Evolutionary conservation across 2,329 filamentous ascomycete genomes (phyloP), one percentile per base, ranked within the genome.

Genomic region (Fusarium sp.): DNA sequence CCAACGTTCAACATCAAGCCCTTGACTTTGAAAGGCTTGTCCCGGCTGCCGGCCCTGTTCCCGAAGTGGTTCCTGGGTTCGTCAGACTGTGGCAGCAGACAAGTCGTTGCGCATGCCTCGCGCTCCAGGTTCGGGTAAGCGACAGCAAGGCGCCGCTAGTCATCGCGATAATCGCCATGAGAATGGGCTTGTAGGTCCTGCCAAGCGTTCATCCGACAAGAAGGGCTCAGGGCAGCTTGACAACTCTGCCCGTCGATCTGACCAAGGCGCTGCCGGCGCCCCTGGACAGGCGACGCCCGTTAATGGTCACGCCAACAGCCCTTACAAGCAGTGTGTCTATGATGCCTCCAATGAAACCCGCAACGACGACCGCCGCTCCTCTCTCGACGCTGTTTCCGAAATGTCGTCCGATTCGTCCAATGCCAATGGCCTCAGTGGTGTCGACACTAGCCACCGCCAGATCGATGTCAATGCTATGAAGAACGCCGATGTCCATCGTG

Each of bases 121-220:
- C 77, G 83, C 81, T 76, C 81, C 85, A 74, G 82, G 80, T 78
- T 83, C 83, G 78, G 78, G 82, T 78, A 88, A 88, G 84, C 85
- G 86, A 87, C 85, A 87, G 79, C 83, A 84, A 82, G 84, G 83
- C 81, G 83, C 83, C 77, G 80, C 80, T 70, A 90, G 84, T 82
- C 86, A 89, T 79, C 88, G 89, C 82, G 90, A 90, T 81, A 88
- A 85, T 75, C 89, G 91, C 79, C 91, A 96, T 82, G 94, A 97
- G 82, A 94, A 92, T 90, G 93, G 93, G 76, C 85, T 93, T 79
- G 91, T 94, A 85, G 89, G 89, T 75, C 77, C 79, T 61, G 77
- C 75, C 49, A 81, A 79, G 71, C 79, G 79, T 73, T 68, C 73
- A 56, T 70, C 75, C 44, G 75, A 74, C 69, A 80, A 74, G 67